Conservation (phyloP, 441 rosid genomes). For the Syzygium malaccense region DNA sequence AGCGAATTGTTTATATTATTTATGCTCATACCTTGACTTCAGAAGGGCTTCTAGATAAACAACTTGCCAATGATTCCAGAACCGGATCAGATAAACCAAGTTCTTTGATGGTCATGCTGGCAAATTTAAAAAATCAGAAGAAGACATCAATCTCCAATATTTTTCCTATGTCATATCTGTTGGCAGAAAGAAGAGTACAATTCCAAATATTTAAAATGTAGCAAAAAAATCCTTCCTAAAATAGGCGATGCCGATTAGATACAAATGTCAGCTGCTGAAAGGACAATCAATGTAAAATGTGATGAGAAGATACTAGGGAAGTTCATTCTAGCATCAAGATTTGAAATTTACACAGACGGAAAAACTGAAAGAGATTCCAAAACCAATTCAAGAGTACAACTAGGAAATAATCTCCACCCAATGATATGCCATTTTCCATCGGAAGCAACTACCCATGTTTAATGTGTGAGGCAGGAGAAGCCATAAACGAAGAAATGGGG, state of each 20-base stretch:
- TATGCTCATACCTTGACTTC: conserved; percentile 74
- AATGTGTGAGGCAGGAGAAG: neutral
- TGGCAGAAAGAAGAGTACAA: neutral
- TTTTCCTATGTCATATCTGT: neutral
- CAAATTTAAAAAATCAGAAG: neutral
- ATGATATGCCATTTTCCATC: neutral
- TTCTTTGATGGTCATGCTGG: conserved; percentile 75
- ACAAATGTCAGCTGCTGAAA: neutral
- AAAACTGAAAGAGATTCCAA: neutral
- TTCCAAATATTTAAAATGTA: neutral
- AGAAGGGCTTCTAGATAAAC: conserved; percentile 54
- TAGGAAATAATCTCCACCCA: neutral
- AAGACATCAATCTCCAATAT: neutral
- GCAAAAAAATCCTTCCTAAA: neutral
- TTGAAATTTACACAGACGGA: neutral
- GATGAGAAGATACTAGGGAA: neutral
- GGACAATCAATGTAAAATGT: neutral
- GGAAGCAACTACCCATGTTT: neutral
- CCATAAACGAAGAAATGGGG: neutral
- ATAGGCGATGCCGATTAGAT: neutral
- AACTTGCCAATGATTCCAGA: conserved; percentile 56
- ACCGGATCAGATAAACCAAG: conserved; percentile 64
- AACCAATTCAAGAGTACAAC: neutral
- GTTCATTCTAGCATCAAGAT: neutral
- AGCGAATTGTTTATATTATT: neutral